Conservation (phyloP, 495 filamentous ascomycete species). For the Penicillium atrosanguineum region DNA sequence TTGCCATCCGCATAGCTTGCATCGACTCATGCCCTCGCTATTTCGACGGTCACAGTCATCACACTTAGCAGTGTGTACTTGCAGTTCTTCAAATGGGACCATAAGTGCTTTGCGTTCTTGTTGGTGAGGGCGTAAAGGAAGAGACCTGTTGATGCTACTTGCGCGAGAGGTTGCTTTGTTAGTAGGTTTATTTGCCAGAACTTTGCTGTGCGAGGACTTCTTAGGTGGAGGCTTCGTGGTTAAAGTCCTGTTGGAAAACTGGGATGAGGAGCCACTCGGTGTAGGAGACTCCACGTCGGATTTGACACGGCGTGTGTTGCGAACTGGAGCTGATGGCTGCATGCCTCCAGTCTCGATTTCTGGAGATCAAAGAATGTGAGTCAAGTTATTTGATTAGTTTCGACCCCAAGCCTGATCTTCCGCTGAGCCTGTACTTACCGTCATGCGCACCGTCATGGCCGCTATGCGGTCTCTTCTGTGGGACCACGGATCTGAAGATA, state of each 20-base stretch:
- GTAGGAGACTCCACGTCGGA: no score
- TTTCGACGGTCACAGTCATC: constrained; percentile 35
- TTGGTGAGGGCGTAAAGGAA: neutral
- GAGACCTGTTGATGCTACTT: neutral
- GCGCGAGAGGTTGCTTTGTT: no score
- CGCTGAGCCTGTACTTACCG: neutral
- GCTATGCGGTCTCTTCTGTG: neutral
- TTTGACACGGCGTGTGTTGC: no score
- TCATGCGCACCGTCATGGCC: no score
- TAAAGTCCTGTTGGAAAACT: neutral
- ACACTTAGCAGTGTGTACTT: constrained; percentile 38
- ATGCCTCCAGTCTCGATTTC: neutral
- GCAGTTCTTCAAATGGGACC: constrained; percentile 13
- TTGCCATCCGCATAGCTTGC: constrained; percentile 28
- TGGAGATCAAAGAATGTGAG: neutral
- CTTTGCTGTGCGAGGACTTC: neutral
- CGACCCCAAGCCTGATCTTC: neutral
- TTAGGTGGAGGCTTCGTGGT: neutral
- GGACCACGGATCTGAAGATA: neutral
- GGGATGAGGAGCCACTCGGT: no score
- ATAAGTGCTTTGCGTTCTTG: neutral
- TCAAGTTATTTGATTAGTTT: neutral
- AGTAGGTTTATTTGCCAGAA: neutral
- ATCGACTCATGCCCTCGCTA: constrained; percentile 30
- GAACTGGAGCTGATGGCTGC: neutral